Evolutionary conservation across 148 eudicot species (phyloP).

Genomic region (Beta vulgaris): DNA sequence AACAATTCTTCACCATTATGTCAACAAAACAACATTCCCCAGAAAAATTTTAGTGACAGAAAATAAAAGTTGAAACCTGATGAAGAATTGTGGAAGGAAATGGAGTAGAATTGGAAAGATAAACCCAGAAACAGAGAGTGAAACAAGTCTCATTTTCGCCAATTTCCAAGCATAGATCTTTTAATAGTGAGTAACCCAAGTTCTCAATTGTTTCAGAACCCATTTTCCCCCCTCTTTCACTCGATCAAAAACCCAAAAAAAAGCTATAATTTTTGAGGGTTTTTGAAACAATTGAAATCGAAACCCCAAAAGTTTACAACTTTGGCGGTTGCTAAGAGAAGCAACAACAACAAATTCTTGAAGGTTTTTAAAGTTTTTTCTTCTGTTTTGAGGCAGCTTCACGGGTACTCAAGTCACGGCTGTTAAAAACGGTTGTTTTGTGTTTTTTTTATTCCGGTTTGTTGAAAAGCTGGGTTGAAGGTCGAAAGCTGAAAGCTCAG

Average conservation of each 20-base stretch:
- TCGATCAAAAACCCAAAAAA: conserved; percentile 10
- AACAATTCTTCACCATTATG: not conserved
- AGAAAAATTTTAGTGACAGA: not conserved
- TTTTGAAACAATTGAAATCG: not conserved
- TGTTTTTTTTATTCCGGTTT: too few species aligned
- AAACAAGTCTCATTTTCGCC: conserved; percentile 34
- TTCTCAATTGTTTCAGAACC: conserved; percentile 17
- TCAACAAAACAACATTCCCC: not conserved
- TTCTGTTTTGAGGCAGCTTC: too few species aligned
- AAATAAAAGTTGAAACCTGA: conserved; percentile 41
- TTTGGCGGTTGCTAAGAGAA: not conserved
- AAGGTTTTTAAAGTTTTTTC: too few species aligned
- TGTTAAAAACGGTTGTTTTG: not conserved
- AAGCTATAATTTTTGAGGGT: not conserved
- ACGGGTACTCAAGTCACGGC: not conserved
- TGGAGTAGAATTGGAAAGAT: conserved; percentile 39
- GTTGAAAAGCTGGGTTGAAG: not conserved
- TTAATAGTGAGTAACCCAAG: conserved; percentile 42
- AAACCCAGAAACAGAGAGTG: conserved; percentile 69
- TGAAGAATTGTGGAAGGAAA: conserved; percentile 54
- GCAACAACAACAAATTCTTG: too few species aligned
- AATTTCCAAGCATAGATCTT: conserved; percentile 53
- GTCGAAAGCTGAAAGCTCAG: not conserved
- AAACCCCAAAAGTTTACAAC: not conserved
- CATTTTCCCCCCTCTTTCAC: conserved; percentile 4